Evolutionary conservation across 2,329 filamentous ascomycete genomes (phyloP).

Genomic region (Fusarium nygamai): DNA sequence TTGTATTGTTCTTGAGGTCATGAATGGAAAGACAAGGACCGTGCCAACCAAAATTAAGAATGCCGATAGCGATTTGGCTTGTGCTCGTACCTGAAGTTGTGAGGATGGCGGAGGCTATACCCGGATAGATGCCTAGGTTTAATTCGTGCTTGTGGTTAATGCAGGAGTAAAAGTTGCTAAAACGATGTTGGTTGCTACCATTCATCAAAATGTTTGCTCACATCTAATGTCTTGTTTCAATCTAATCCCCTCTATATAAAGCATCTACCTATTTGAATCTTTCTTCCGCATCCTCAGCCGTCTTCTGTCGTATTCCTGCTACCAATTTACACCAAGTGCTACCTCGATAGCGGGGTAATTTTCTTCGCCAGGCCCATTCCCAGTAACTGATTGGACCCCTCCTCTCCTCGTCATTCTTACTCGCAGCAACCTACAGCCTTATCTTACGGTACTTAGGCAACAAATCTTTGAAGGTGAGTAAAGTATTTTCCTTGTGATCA

Average conservation of each 20-base stretch:
- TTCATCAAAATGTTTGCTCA: not conserved
- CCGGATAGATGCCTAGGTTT: not conserved
- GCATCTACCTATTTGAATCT: not conserved
- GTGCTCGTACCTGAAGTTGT: not conserved
- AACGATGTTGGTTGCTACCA: not conserved
- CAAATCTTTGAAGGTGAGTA: slow-evolving; percentile 40
- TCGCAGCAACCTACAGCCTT: slow-evolving; percentile 28
- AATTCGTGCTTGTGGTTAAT: not conserved
- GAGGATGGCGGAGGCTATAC: not conserved
- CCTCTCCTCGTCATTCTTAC: slow-evolving; percentile 36
- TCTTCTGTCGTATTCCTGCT: not conserved
- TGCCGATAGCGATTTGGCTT: slow-evolving; percentile 2
- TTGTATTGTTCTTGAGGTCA: slow-evolving; percentile 35
- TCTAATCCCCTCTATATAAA: not conserved
- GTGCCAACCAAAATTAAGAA: slow-evolving; percentile 19
- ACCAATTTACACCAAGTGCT: slow-evolving; percentile 19
- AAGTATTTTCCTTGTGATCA: slow-evolving; percentile 29
- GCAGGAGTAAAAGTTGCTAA: not conserved
- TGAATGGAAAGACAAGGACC: slow-evolving; percentile 18
- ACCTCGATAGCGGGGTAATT: slow-evolving; percentile 42
- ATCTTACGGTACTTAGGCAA: slow-evolving; percentile 29
- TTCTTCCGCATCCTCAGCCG: not conserved
- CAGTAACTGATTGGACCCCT: slow-evolving; percentile 41
- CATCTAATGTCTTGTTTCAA: not conserved
- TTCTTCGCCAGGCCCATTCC: slow-evolving; percentile 31